phyloP scores from a whole-genome alignment of 805 yeast genomes.

The Candida namnaoensis region DNA sequence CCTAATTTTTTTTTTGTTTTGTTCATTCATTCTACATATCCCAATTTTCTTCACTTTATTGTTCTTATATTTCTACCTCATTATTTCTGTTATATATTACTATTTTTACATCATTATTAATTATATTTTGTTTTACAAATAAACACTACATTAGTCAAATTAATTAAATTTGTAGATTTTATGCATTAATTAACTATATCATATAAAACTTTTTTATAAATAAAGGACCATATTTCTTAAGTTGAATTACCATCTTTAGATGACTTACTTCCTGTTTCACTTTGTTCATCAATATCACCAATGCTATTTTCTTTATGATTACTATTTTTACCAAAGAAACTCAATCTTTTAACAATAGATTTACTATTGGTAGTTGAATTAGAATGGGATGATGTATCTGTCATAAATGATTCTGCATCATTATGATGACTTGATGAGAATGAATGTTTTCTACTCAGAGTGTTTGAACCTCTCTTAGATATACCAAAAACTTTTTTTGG shows the following conservation, averaged over 20 bases:
- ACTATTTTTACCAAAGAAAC: slow-evolving; percentile 10
- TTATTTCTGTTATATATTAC: too few relatives aligned
- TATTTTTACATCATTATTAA: too few relatives aligned
- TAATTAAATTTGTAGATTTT: too few relatives aligned
- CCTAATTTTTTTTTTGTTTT: too few relatives aligned
- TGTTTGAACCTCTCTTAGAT: slow-evolving; percentile 8
- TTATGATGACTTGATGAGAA: slow-evolving; percentile 9
- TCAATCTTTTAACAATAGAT: slow-evolving; percentile 15
- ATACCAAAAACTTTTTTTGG: slow-evolving; percentile 13
- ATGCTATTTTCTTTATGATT: slow-evolving; percentile 3
- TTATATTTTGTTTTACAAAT: too few relatives aligned
- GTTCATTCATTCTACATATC: too few relatives aligned
- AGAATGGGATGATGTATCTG: slow-evolving; percentile 7
- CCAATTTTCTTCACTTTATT: too few relatives aligned
- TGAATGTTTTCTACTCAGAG: slow-evolving; percentile 11
- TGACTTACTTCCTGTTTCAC: slow-evolving; percentile 4
- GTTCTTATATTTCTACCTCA: too few relatives aligned
- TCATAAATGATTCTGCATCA: background rate
- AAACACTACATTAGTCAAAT: too few relatives aligned
- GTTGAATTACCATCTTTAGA: background rate
- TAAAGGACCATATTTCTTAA: too few relatives aligned
- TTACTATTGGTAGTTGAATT: slow-evolving; percentile 8
- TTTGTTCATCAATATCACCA: slow-evolving; percentile 12
- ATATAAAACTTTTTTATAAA: too few relatives aligned
- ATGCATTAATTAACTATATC: too few relatives aligned